Evolutionary conservation across 1,284 basidiomycete genomes (phyloP), one percentile per base, ranked within the genome.

Genomic region (Peniophora sp.): DNA sequence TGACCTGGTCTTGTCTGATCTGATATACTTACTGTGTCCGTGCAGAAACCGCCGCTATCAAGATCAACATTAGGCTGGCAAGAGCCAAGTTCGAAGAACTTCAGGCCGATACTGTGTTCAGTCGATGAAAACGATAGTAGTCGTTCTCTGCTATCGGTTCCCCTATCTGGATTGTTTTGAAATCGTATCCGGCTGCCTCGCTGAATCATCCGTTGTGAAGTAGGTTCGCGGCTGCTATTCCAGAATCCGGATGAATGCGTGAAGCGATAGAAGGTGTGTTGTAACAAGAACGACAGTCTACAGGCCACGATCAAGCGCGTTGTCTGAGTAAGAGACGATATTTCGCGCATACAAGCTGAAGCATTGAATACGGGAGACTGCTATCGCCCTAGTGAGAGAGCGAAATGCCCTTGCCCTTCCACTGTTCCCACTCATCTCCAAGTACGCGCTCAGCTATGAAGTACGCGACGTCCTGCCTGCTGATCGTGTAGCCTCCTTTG

Each of bases 41-140:
- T 51, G 32, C 64, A 92, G 91, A 93, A 71, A 84, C 88, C 1
- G 86, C 89, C 2, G 89, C 91, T 2, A 68, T 95, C 56, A 85
- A 83, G 64, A 73, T 93, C 63, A 94, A 94, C 61, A 85, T 95
- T 48, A 78, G 83, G 39, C 77, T 92, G 56, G 89, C 89, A 8
- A 75, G 89, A 35, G 75, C 75, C 50, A 92, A 92, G 63, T 94
- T 94, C 54, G 90, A 91, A 60, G 83, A 89, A 58, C 72, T 91
- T 23, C 88, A 91, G 64, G 81, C 78, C 10, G 83, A 86, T 59
- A 81, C 75, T 56, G 65, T 81, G 17, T 53, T 67, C 19, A 59
- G 61, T 16, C 19, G 23, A 25, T 45, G 39, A 38, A 56, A 32
- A 52, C 5, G 27, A 51, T 32, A 43, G 47, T 6, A n/a, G n/a